Percentiles rank a stretch among this genome's conserved stretches.
Conservation (phyloP, 306 rosid species). For the Chamaecrista fasciculata region DNA sequence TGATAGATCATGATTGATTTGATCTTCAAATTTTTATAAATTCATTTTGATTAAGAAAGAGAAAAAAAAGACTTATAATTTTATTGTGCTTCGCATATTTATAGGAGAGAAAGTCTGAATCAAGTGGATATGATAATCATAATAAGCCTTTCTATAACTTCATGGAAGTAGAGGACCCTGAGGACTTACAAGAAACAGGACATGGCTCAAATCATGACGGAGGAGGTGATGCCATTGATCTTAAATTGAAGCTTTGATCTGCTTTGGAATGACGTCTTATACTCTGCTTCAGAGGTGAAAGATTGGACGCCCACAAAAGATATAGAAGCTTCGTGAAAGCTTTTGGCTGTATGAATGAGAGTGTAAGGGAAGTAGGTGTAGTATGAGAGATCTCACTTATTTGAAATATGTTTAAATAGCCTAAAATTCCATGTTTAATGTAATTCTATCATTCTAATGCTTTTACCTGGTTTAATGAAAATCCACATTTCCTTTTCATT, state of each 20-base stretch:
- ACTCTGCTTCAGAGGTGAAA: neutral
- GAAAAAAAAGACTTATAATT: no score
- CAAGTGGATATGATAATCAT: slow-evolving; percentile 18
- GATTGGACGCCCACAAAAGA: neutral
- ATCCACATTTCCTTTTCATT: neutral
- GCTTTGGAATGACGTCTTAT: neutral
- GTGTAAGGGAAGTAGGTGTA: neutral
- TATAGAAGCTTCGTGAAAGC: neutral
- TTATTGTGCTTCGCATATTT: neutral
- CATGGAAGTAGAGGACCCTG: slow-evolving; percentile 30
- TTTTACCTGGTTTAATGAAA: slow-evolving; percentile 10
- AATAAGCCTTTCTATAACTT: slow-evolving; percentile 36
- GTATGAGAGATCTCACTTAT: neutral
- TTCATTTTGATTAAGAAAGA: neutral
- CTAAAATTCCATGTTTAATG: no score
- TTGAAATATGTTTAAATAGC: no score
- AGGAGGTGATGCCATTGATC: slow-evolving; percentile 40
- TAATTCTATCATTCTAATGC: slow-evolving; percentile 1
- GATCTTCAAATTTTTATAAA: no score
- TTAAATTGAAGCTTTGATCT: slow-evolving; percentile 45
- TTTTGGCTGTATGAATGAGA: neutral
- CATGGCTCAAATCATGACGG: slow-evolving; percentile 19
- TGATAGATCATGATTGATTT: no score
- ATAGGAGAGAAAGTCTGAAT: slow-evolving; percentile 33
- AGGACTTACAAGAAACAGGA: slow-evolving; percentile 6